These are phyloP conservation scores for Panaeolus cyanescens DNA, from an alignment of 768 basidiomycete species.

Conservation along the genomic window DNA sequence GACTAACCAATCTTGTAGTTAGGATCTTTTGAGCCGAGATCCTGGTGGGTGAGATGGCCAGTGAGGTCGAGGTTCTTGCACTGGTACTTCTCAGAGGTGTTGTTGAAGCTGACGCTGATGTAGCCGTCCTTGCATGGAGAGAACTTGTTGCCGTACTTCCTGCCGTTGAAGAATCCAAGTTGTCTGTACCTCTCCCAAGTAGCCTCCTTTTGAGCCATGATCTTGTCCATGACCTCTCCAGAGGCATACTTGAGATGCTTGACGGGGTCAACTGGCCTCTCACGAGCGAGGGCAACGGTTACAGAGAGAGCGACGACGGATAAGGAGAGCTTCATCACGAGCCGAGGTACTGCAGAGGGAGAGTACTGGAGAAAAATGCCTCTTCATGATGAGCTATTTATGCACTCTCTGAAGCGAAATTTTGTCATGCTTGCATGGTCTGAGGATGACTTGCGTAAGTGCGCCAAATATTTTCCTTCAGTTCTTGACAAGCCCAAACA, in stretches of 20 bases:
- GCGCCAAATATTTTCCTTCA: background rate
- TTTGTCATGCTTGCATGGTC: background rate
- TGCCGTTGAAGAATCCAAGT: background rate
- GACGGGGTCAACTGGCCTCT: background rate
- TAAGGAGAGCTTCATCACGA: conserved; percentile 1
- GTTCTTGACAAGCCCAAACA: background rate
- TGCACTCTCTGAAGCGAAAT: background rate
- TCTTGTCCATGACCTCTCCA: background rate
- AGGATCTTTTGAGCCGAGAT: background rate
- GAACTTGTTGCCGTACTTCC: conserved; percentile 1
- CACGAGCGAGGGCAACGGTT: background rate
- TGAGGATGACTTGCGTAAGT: background rate
- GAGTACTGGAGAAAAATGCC: background rate
- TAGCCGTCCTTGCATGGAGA: background rate
- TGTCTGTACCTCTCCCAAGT: background rate
- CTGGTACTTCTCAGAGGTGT: background rate
- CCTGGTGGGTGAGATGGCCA: background rate
- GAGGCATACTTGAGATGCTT: background rate
- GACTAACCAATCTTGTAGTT: background rate
- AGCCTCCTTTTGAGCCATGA: background rate
- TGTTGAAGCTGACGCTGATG: background rate
- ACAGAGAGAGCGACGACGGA: background rate
- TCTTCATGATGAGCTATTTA: background rate
- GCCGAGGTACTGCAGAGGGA: background rate
- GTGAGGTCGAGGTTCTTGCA: conserved; percentile 1